phyloP scores from a whole-genome alignment of 805 yeast species.

The Debaryomyces castellii region DNA sequence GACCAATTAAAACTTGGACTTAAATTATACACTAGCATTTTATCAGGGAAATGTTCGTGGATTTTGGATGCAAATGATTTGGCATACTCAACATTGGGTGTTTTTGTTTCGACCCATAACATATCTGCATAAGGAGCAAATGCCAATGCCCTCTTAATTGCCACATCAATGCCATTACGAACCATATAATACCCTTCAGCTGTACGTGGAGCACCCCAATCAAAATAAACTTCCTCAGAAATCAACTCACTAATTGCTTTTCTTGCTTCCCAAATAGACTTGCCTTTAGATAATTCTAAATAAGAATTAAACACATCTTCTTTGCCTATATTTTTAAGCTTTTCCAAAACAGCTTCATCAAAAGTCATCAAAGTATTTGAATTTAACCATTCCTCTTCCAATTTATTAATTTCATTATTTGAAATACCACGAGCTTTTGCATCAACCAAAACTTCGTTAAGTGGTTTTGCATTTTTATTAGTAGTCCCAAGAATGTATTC shows the following conservation, averaged over 20 bases:
- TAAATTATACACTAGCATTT: constrained; percentile 58
- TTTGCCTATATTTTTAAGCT: constrained; percentile 12
- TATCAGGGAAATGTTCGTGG: constrained; percentile 48
- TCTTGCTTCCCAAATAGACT: constrained; percentile 38
- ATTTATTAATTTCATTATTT: background rate
- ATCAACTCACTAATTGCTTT: background rate
- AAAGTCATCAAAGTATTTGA: background rate
- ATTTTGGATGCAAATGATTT: constrained; percentile 45
- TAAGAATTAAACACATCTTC: constrained; percentile 26
- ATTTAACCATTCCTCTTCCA: constrained; percentile 1
- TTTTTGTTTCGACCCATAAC: constrained; percentile 63
- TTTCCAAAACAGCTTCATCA: constrained; percentile 4
- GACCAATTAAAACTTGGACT: constrained; percentile 64
- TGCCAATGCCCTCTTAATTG: constrained; percentile 51
- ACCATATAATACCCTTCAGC: constrained; percentile 4
- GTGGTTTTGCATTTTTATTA: background rate
- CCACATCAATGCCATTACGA: constrained; percentile 47
- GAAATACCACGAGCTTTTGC: background rate
- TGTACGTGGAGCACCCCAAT: constrained; percentile 5
- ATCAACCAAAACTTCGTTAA: constrained; percentile 1
- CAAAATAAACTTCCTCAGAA: constrained; percentile 1
- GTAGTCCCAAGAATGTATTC: constrained; percentile 3
- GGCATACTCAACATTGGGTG: constrained; percentile 55
- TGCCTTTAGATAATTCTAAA: constrained; percentile 36
- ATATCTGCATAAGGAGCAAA: constrained; percentile 61